These are phyloP conservation scores for Vickermania spadyakhi DNA, from an alignment of 208 protist genomes.

Conservation along the genomic window DNA sequence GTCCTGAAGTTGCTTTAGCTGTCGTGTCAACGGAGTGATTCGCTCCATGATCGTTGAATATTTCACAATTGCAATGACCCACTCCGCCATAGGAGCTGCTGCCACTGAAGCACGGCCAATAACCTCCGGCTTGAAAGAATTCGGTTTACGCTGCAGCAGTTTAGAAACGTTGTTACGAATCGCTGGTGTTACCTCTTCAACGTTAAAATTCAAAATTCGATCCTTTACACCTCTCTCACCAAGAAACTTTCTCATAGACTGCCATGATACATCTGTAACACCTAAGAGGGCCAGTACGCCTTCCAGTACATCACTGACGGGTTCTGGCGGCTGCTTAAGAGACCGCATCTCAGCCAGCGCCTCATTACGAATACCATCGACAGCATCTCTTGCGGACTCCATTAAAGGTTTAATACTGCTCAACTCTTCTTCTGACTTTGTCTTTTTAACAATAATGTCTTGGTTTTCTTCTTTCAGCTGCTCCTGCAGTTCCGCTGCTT, in stretches of 20 bases:
- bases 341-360: constrained; percentile 95
- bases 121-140: constrained; percentile 90
- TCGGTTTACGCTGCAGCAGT: constrained; percentile 78
- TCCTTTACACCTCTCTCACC: constrained; percentile 88
- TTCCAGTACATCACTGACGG: constrained; percentile 93
- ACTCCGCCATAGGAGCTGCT: constrained; percentile 94
- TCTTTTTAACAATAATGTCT: constrained; percentile 65
- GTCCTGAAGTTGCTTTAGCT: constrained; percentile 75
- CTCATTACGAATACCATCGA: constrained; percentile 90
- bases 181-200: constrained; percentile 78
- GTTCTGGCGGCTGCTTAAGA: constrained; percentile 90
- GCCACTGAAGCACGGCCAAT: constrained; percentile 90
- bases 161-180: constrained; percentile 77
- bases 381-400: constrained; percentile 90
- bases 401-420: constrained; percentile 91
- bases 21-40: constrained; percentile 76
- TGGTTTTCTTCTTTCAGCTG: constrained; percentile 87
- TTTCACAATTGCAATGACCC: constrained; percentile 95
- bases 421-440: constrained; percentile 90
- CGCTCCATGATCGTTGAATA: constrained; percentile 93
- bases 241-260: constrained; percentile 94
- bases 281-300: constrained; percentile 95
- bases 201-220: constrained; percentile 95
- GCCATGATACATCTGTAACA: constrained; percentile 93
- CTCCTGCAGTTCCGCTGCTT: constrained; percentile 82